Evolutionary conservation across 225 moss, liverwort and hornwort species (phyloP).

Genomic region (Pseudoscleropodium purum): DNA sequence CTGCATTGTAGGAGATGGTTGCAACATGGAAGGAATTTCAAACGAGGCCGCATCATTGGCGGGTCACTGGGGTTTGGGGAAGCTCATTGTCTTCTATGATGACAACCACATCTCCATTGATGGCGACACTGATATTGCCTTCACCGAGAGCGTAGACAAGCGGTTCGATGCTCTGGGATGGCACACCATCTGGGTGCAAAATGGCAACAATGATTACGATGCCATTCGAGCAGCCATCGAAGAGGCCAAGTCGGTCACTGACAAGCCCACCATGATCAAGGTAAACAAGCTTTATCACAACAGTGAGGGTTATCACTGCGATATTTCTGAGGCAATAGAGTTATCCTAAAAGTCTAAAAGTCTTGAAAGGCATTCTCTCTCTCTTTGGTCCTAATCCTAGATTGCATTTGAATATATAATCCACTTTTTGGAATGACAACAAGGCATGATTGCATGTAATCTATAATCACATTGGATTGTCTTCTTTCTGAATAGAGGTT

Average conservation of each 20-base stretch:
- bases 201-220: conserved; percentile 81
- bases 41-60: conserved; percentile 92
- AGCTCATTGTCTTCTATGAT: conserved; percentile 77
- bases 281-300: neutral
- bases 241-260: conserved; percentile 87
- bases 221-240: conserved; percentile 77
- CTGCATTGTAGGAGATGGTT: conserved; percentile 80
- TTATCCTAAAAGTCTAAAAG: neutral
- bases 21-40: conserved; percentile 96
- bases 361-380: neutral
- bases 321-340: neutral
- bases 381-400: neutral
- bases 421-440: neutral
- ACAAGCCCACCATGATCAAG: conserved; percentile 93
- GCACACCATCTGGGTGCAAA: conserved; percentile 51
- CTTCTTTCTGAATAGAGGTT: neutral
- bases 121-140: conserved; percentile 83
- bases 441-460: neutral
- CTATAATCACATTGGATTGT: neutral
- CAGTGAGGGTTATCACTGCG: neutral
- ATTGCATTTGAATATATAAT: neutral
- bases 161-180: conserved; percentile 46
- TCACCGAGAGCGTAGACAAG: conserved; percentile 68
- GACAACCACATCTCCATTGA: conserved; percentile 98
- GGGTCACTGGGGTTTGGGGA: conserved; percentile 95